These are phyloP conservation scores for Hortaea werneckii DNA, from an alignment of 2,329 filamentous ascomycete species.

Conservation along the genomic window DNA sequence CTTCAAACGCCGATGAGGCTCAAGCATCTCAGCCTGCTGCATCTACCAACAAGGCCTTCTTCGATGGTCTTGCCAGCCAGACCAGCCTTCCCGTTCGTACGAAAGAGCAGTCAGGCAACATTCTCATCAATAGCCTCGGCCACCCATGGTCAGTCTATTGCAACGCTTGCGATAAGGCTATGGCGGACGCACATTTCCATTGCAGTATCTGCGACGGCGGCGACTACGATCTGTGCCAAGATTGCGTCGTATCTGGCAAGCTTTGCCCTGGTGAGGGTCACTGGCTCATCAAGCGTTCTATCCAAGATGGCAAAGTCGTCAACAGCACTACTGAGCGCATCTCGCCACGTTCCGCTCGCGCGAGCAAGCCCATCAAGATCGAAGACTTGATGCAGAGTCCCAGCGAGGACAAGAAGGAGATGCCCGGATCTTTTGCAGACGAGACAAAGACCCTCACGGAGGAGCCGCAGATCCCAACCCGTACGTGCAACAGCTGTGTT, in stretches of 20 bases:
- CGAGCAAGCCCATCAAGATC: conserved; percentile 14
- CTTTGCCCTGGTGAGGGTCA: conserved; percentile 71
- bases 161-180: conserved; percentile 74
- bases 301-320: conserved; percentile 67
- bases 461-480: conserved; percentile 34
- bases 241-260: conserved; percentile 64
- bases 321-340: conserved; percentile 80
- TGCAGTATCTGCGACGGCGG: conserved; percentile 88
- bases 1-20: conserved; percentile 25
- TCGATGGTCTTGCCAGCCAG: conserved; percentile 10
- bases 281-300: conserved; percentile 87
- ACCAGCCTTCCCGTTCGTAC: conserved; percentile 16
- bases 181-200: conserved; percentile 80
- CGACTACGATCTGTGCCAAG: conserved; percentile 84
- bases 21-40: conserved; percentile 33
- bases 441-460: conserved; percentile 33
- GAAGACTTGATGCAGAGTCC: conserved; percentile 10
- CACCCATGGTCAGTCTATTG: conserved; percentile 74
- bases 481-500: conserved; percentile 66
- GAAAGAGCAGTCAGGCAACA: conserved; percentile 16
- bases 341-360: conserved; percentile 23
- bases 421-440: conserved; percentile 36
- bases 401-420: conserved; percentile 23
- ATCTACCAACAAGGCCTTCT: conserved; percentile 15
- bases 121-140: conserved; percentile 26